phyloP scores from a whole-genome alignment of 768 basidiomycete species.

The Chlorophyllum brunneum region DNA sequence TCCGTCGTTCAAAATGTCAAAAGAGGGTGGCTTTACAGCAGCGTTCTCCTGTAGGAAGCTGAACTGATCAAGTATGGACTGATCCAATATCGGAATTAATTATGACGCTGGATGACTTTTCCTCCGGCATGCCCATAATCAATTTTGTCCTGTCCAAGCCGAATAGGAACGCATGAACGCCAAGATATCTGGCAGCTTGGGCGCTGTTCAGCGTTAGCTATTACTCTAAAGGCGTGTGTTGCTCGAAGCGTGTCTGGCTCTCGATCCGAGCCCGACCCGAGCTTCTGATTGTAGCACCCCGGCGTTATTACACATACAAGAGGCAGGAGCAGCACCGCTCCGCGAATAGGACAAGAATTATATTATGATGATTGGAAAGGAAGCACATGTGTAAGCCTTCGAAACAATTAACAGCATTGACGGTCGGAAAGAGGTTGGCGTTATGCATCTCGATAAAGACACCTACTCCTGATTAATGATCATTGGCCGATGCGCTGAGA shows the following conservation, averaged over 20 bases:
- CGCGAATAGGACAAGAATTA: background rate
- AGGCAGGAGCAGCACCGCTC: background rate
- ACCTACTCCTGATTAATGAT: background rate
- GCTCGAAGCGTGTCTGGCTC: too few species aligned
- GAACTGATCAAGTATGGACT: slow-evolving; percentile 2
- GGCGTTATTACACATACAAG: background rate
- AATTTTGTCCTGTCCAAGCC: background rate
- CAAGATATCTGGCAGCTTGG: too few species aligned
- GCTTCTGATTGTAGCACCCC: too few species aligned
- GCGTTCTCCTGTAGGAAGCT: background rate
- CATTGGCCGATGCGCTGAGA: slow-evolving; percentile 7
- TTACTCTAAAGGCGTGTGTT: too few species aligned
- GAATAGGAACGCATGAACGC: too few species aligned
- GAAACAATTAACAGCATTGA: slow-evolving; percentile 7
- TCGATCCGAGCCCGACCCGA: too few species aligned
- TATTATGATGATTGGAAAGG: slow-evolving; percentile 1
- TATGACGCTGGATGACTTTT: background rate
- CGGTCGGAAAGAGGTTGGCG: slow-evolving; percentile 2
- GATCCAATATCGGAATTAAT: background rate
- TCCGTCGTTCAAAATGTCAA: background rate
- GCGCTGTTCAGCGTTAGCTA: too few species aligned
- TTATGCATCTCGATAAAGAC: slow-evolving; percentile 9
- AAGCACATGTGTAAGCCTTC: slow-evolving; percentile 7
- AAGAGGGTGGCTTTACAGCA: background rate
- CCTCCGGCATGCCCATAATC: background rate